Base-by-base conservation (phyloP, 495 filamentous ascomycete species). In the Penicillium malachiteum region DNA sequence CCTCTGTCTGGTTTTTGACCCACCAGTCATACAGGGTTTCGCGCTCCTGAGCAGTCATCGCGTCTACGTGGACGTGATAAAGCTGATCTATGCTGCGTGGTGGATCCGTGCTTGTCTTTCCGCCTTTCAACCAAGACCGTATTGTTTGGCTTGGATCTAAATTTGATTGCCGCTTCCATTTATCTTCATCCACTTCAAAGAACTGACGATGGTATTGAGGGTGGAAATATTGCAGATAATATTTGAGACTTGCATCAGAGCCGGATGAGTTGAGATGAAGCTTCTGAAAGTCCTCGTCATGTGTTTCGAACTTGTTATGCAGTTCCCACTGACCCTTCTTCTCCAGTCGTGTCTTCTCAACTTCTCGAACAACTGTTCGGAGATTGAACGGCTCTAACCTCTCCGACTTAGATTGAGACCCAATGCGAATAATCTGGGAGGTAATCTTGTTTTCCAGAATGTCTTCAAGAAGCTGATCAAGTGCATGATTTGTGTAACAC, bases 331-430 rank as follows among this genome's bases (percentile, higher is more conserved):
- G 35, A 14, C 8, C 9, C 9, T 12, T 26, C 14, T 31, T 52
- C 33, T 63, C 60, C 43, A 54, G 18, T 39, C 50, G 48, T 31
- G 60, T 63, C 56, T 57, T 63, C 1, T 43, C 47, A 14, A 55
- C 31, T 32, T 50, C 40, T 1, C 51, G 46, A 14, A 56, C 42
- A 41, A 55, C 48, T 5, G 35, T 51, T 17, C 56, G 56, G 47
- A 63, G 56, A 39, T 63, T 63, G 18, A 44, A 13, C 13, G n/a
- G n/a, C 16, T 52, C 16, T 17, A 52, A 11, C 16, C 1, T 10
- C n/a, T 43, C 40, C 7, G 50, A 43, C 47, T 59, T 56, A 44
- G 40, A 47, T 39, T 57, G 45, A 50, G 53, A 31, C 1, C 60
- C 56, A 48, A 59, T 59, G 21, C 60, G 57, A 9, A 63, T 57